Evolutionary conservation across 345 rosid species (phyloP), one percentile per base, ranked within the genome.

Genomic region (Leavenworthia alabamica): DNA sequence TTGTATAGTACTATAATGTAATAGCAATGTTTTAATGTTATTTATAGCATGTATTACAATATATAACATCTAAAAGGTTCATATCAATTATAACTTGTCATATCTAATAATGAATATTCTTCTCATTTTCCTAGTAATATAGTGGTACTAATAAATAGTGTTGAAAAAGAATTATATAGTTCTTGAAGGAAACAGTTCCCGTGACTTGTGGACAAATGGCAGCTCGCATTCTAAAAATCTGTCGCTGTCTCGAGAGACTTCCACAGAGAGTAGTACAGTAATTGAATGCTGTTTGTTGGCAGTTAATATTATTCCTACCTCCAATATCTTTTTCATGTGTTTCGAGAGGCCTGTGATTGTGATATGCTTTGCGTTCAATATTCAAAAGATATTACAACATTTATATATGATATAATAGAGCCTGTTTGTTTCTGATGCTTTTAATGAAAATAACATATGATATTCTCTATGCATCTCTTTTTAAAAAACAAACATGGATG

Each of bases 201-300:
- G 60, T 68, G 53, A 68, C 29, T 40, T 59, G 50, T 40, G 41
- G 73, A 29, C 73, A 68, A 59, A 51, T 68, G 60, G 66, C 37
- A 68, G 45, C 39, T 68, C 73, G 23, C 39, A 24, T 40, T 23
- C 29, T 37, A 42, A 49, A 50, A 8, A 15, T 31, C 8, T 59
- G 17, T 58, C 43, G 50, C 13, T 56, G 23, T 46, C 36, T 58
- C 44, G 6, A 49, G 72, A 48, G 60, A 12, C 23, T 15, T 58
- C 66, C 72, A 50, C 60, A 20, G 8, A 42, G 7, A 29, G 15
- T 41, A 29, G 15, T 41, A 27, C 15, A 9, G 43, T 47, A 13
- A 22, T 52, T 49, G 53, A 58, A 31, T 40, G 22, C 32, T 48
- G 66, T 60, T 50, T 16, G 70, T 60, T 68, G 66, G 60, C 55